Evolutionary conservation across 2,329 filamentous ascomycete genomes (phyloP).

Genomic region (Epichloe typhina): DNA sequence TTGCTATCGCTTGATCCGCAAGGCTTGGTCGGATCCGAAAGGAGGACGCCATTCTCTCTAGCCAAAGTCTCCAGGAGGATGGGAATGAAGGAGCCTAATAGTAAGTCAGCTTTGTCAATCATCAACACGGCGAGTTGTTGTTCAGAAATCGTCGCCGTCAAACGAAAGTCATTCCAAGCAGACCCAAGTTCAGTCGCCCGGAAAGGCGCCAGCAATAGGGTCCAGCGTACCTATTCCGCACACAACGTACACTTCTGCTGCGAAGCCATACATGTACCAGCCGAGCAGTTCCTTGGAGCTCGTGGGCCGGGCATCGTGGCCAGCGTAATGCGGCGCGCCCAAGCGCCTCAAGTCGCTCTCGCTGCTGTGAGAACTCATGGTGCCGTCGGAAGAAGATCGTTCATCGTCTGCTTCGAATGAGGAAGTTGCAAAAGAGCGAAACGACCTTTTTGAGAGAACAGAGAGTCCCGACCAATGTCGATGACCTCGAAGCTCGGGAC

Average conservation of each 20-base stretch:
- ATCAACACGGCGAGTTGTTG: constrained; percentile 4
- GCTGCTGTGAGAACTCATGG: constrained; percentile 24
- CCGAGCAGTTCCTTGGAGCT: constrained; percentile 77
- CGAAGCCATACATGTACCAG: constrained; percentile 96
- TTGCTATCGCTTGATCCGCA: constrained; percentile 55
- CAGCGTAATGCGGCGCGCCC: constrained; percentile 47
- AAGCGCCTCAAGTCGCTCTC: constrained; percentile 23
- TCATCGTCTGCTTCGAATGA: constrained; percentile 61
- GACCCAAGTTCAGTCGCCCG: background rate
- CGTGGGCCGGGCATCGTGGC: constrained; percentile 80
- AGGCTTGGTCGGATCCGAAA: constrained; percentile 61
- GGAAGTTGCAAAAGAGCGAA: constrained; percentile 43
- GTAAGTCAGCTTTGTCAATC: background rate
- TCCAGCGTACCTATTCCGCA: constrained; percentile 53
- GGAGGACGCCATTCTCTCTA: constrained; percentile 77
- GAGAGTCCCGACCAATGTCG: constrained; percentile 37
- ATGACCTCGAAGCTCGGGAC: constrained; percentile 26
- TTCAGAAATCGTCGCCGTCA: background rate
- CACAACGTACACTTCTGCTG: constrained; percentile 90
- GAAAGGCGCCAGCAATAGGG: too few species aligned
- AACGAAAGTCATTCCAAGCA: background rate
- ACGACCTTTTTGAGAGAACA: constrained; percentile 38
- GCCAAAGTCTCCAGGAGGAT: constrained; percentile 91
- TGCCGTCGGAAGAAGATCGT: constrained; percentile 29
- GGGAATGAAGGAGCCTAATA: constrained; percentile 77